Base-by-base conservation (phyloP, 108 stramenopile species). In the Nannochloropsis salina region DNA sequence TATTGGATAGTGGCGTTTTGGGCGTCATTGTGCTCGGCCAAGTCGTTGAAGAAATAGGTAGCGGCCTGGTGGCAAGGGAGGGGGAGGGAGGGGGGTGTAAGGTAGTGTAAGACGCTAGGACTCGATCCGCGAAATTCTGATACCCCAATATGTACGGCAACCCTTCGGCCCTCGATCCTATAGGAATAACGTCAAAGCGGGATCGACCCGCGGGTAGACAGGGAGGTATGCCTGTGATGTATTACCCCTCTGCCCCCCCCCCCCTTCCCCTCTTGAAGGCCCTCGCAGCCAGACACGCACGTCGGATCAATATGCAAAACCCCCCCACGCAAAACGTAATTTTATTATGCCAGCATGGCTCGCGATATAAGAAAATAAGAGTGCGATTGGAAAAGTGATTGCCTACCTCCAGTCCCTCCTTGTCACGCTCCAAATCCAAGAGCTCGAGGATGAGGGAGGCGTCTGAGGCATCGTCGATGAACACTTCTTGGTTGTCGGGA, bases 11-110 rank as follows among this genome's bases (percentile, higher is more conserved):
- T 74, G 20, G 61, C 61, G 61, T 15, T n/a, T n/a, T 74, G 61
- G 61, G 61, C 61, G 15, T 74, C 61, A n/a, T 74, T 74, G 61
- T 74, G 61, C 61, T 74, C 61, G 61, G 61, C 61, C 15, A 74
- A n/a, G 61, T 74, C 61, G 5, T n/a, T 2, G 3, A 2, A 74
- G n/a, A 74, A 74, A 5, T 3, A 74, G 2, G 15, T 74, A 2
- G 61, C 61, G 61, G 61, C 61, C 61, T 74, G 5, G 15, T 74
- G 15, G 5, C 15, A 20, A 5, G 61, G 5, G 15, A 4, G n/a
- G 61, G 61, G n/a, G 3, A 74, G 2, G 61, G 15, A n/a, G 61
- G n/a, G 61, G 61, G 5, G 20, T 51, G 10, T 2, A 15, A 74
- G 61, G 61, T n/a, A 74, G 61, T 74, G 61, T 20, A 74, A 74